Conservation (phyloP, 805 yeast species). For the Lipomyces sp. region DNA sequence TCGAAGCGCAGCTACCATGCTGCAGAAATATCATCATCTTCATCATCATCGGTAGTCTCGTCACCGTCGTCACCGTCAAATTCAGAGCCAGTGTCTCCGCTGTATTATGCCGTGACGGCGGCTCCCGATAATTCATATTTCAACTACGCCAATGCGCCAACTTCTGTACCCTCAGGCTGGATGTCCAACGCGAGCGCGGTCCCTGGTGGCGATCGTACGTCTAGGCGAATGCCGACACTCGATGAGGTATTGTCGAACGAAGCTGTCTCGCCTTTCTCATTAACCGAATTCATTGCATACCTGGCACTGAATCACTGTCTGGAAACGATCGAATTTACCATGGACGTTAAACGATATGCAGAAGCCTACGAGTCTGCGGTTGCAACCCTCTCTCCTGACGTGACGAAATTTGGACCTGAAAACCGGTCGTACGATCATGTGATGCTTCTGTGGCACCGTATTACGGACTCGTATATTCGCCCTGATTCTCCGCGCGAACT, state of each 20-base stretch:
- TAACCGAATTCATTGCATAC: conserved; percentile 41
- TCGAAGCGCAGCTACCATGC: conserved; percentile 13
- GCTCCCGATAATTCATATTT: background rate
- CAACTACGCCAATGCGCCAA: background rate
- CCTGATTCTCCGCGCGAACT: conserved; percentile 42
- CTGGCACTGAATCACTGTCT: conserved; percentile 43
- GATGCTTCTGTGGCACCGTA: conserved; percentile 40
- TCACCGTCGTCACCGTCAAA: conserved; percentile 15
- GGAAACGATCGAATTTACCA: conserved; percentile 44
- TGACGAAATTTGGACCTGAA: conserved; percentile 4
- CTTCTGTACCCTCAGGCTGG: conserved; percentile 14
- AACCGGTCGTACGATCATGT: conserved; percentile 27
- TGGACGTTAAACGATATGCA: conserved; percentile 42
- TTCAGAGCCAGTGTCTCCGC: conserved; percentile 21
- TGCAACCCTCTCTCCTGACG: conserved; percentile 6
- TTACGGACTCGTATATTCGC: conserved; percentile 41
- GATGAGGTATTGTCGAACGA: conserved; percentile 41
- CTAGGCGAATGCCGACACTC: conserved; percentile 39
- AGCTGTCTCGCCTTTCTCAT: conserved; percentile 41
- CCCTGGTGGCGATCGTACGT: conserved; percentile 2
- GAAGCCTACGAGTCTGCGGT: conserved; percentile 21
- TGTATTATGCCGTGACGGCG: conserved; percentile 4
- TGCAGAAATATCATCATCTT: conserved; percentile 21
- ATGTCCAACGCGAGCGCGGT: background rate
- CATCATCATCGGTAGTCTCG: conserved; percentile 19